Percentiles rank a stretch among this genome's conserved stretches.
Conservation (phyloP, 83 land plant genomes). For the Diphasiastrum complanatum region DNA sequence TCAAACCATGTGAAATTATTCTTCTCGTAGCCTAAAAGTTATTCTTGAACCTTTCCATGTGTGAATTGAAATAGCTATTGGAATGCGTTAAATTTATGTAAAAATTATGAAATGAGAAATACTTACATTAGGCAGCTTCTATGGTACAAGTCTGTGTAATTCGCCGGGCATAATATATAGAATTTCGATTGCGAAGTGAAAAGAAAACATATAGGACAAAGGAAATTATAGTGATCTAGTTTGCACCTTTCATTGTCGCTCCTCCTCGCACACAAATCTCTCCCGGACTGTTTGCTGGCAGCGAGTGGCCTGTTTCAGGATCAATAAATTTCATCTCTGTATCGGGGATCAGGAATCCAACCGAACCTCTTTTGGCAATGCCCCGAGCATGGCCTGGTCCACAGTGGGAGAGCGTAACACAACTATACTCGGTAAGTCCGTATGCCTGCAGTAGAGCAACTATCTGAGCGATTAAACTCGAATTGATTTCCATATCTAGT, state of each 20-base stretch:
- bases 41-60: too few relatives aligned
- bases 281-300: slow-evolving; percentile 66
- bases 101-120: neutral
- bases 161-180: neutral
- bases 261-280: slow-evolving; percentile 90
- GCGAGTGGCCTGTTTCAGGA: slow-evolving; percentile 58
- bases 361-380: slow-evolving; percentile 72
- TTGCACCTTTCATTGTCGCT: slow-evolving; percentile 80
- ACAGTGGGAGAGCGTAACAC: slow-evolving; percentile 79
- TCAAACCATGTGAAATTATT: neutral
- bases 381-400: slow-evolving; percentile 34
- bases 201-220: neutral
- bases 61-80: neutral
- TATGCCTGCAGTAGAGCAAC: too few relatives aligned
- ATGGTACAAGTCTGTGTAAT: neutral
- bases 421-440: slow-evolving; percentile 92
- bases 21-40: too few relatives aligned
- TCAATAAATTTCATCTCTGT: slow-evolving; percentile 82
- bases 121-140: neutral
- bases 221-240: neutral
- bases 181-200: neutral
- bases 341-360: slow-evolving; percentile 85
- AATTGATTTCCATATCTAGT: too few relatives aligned
- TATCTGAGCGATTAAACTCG: too few relatives aligned
- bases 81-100: neutral